phyloP scores from a whole-genome alignment of 805 yeast species.

The Wickerhamomyces ciferrii region DNA sequence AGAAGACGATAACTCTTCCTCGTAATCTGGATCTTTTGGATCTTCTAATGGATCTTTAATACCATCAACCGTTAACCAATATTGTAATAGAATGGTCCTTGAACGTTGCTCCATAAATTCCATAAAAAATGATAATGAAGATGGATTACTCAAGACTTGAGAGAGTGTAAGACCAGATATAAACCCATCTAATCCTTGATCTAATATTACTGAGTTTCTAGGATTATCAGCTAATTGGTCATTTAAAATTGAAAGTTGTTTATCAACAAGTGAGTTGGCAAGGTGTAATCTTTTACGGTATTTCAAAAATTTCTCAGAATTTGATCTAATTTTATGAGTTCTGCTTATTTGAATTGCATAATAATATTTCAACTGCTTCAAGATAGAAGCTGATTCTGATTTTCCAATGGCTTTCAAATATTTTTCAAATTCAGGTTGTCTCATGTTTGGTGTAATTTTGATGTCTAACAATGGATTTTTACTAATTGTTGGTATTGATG shows the following conservation, averaged over 20 bases:
- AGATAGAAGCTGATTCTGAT: slow-evolving; percentile 32
- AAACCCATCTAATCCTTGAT: slow-evolving; percentile 17
- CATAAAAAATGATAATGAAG: slow-evolving; percentile 42
- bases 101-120: slow-evolving; percentile 50
- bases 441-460: slow-evolving; percentile 34
- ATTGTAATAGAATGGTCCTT: slow-evolving; percentile 44
- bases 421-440: slow-evolving; percentile 33
- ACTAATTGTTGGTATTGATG: not conserved
- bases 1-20: slow-evolving; percentile 21
- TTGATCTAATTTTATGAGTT: slow-evolving; percentile 25
- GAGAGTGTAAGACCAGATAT: slow-evolving; percentile 26
- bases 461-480: slow-evolving; percentile 23
- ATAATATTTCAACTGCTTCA: slow-evolving; percentile 44
- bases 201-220: slow-evolving; percentile 5
- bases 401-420: slow-evolving; percentile 30
- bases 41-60: slow-evolving; percentile 67
- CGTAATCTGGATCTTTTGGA: slow-evolving; percentile 25
- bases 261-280: slow-evolving; percentile 25
- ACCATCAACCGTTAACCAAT: slow-evolving; percentile 63
- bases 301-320: slow-evolving; percentile 18
- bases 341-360: slow-evolving; percentile 42
- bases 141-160: slow-evolving; percentile 43
- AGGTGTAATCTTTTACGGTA: slow-evolving; percentile 26
- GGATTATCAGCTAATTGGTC: not conserved
- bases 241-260: slow-evolving; percentile 9